Evolutionary conservation across 768 basidiomycete genomes (phyloP).

Genomic region (Cyathus striatus): DNA sequence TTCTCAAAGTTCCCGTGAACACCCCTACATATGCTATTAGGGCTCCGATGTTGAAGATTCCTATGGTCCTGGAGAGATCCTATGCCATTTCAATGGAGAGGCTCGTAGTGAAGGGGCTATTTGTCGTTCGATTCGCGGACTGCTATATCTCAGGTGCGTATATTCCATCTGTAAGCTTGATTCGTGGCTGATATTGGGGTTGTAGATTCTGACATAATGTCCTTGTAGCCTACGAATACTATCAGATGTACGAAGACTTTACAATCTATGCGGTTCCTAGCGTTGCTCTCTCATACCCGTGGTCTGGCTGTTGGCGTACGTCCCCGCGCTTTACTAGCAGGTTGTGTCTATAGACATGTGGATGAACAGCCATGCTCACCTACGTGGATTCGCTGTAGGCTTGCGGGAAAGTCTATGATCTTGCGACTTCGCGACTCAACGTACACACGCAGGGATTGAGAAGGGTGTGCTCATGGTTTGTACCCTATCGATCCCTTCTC

Average conservation of each 20-base stretch:
- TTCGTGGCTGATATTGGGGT: background rate
- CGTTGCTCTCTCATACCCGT: constrained; percentile 57
- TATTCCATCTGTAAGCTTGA: background rate
- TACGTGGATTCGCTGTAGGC: constrained; percentile 37
- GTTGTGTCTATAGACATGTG: constrained; percentile 17
- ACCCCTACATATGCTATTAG: constrained; percentile 49
- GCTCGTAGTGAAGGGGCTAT: constrained; percentile 53
- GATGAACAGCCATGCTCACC: constrained; percentile 30
- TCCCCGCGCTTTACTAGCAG: constrained; percentile 4
- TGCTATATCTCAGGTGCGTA: constrained; percentile 53
- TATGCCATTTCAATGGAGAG: constrained; percentile 40
- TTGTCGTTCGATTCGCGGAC: constrained; percentile 52
- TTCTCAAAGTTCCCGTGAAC: constrained; percentile 50
- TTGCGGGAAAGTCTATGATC: constrained; percentile 50
- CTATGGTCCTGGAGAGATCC: constrained; percentile 37
- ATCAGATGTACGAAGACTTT: constrained; percentile 56
- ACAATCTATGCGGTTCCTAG: constrained; percentile 51
- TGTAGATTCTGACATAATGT: constrained; percentile 65
- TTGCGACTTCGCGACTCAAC: constrained; percentile 39
- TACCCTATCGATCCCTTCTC: background rate
- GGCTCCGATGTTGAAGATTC: constrained; percentile 31
- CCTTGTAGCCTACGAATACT: constrained; percentile 61
- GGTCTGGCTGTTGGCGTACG: constrained; percentile 47
- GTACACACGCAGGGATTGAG: constrained; percentile 34
- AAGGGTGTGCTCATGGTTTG: constrained; percentile 31